Evolutionary conservation across 2,329 filamentous ascomycete species (phyloP).

Genomic region (Botryosphaeria agaves): DNA sequence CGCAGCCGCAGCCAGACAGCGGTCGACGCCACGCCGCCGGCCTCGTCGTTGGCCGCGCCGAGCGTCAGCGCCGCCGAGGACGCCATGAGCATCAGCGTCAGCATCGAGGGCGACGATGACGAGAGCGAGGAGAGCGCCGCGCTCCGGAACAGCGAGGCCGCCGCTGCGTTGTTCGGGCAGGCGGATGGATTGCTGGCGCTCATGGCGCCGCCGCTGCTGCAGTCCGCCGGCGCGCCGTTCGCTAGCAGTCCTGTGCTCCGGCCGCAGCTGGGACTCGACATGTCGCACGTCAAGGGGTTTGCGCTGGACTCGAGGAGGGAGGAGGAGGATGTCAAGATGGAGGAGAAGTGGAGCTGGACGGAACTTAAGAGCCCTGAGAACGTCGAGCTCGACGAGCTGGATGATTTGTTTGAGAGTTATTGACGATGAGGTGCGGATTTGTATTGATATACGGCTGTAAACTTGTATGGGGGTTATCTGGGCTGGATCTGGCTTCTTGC

Average conservation of each 20-base stretch:
- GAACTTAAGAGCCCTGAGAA: neutral
- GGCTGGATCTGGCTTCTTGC: too few species aligned
- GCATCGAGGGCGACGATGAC: conserved; percentile 19
- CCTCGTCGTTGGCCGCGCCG: conserved; percentile 15
- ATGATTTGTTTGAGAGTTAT: neutral
- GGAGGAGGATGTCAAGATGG: too few species aligned
- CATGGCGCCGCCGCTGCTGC: conserved; percentile 22
- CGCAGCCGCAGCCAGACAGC: conserved; percentile 26
- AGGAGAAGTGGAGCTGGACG: too few species aligned
- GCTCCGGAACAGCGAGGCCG: conserved; percentile 31
- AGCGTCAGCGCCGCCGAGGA: conserved; percentile 15
- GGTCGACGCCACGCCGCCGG: conserved; percentile 19
- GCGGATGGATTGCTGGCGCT: conserved; percentile 27
- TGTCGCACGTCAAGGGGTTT: conserved; percentile 5
- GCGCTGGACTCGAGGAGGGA: neutral
- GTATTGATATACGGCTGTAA: too few species aligned
- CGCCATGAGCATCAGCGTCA: conserved; percentile 12
- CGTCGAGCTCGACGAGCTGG: neutral
- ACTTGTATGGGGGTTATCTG: too few species aligned
- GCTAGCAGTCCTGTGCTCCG: conserved; percentile 29
- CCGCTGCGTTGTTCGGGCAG: conserved; percentile 31
- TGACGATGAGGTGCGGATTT: too few species aligned
- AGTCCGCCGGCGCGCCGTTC: too few species aligned
- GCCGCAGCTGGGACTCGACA: conserved; percentile 11
- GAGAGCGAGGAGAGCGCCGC: conserved; percentile 30